Evolutionary conservation across 768 basidiomycete species (phyloP).

Genomic region (Phlebiopsis flavidoalba): DNA sequence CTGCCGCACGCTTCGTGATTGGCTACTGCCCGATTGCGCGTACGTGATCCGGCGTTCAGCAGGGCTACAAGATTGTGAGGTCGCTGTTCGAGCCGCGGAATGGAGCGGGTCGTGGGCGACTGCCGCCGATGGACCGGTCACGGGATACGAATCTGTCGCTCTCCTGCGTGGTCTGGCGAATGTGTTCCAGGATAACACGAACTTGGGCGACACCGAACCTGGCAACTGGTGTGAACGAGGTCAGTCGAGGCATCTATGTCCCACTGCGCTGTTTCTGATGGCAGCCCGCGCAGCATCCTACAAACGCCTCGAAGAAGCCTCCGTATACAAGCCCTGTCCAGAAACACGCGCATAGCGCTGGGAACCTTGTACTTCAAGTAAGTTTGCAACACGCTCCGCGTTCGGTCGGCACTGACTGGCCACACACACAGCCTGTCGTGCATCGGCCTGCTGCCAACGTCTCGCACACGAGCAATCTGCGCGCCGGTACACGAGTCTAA

Average conservation of each 20-base stretch:
- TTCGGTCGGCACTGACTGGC: neutral
- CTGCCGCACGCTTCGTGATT: conserved; percentile 65
- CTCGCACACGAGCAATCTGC: conserved; percentile 35
- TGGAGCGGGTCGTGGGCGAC: conserved; percentile 53
- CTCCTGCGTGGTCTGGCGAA: conserved; percentile 79
- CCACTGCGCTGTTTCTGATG: neutral
- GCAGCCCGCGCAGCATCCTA: conserved; percentile 43
- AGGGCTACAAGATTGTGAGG: conserved; percentile 52
- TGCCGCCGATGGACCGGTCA: conserved; percentile 53
- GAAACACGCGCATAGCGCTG: conserved; percentile 69
- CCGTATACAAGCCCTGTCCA: conserved; percentile 55
- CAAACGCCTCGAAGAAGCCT: conserved; percentile 42
- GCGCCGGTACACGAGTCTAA: conserved; percentile 39
- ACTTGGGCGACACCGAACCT: conserved; percentile 37
- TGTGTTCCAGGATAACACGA: conserved; percentile 54
- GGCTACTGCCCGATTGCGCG: conserved; percentile 55
- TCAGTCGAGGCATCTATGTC: conserved; percentile 20
- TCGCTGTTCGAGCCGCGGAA: conserved; percentile 64
- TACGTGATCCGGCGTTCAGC: conserved; percentile 40
- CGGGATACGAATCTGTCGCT: conserved; percentile 85
- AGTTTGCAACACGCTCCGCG: conserved; percentile 24
- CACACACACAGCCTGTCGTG: conserved; percentile 55
- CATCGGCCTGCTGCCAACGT: conserved; percentile 38
- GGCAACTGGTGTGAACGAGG: conserved; percentile 55
- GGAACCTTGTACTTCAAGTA: conserved; percentile 89